phyloP scores from a whole-genome alignment of 371 early-diverging fungal species.

The Gilbertella persicaria region DNA sequence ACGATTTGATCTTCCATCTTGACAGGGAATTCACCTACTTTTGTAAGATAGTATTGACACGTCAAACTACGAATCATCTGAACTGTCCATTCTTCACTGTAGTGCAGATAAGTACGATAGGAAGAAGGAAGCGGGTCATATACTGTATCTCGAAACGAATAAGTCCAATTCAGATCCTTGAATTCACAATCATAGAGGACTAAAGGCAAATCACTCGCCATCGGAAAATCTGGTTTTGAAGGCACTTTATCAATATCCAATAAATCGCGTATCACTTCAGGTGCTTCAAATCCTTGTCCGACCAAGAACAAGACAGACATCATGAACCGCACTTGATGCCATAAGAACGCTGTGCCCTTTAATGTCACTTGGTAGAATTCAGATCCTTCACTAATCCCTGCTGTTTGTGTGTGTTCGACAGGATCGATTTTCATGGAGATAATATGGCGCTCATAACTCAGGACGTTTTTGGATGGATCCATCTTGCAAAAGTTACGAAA shows the following conservation, averaged over 20 bases:
- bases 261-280: constrained; percentile 41
- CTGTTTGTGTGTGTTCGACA: constrained; percentile 24
- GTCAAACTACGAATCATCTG: constrained; percentile 52
- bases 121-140: constrained; percentile 36
- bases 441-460: constrained; percentile 74
- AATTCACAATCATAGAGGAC: constrained; percentile 90
- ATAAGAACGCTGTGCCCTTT: constrained; percentile 88
- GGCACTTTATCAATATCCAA: constrained; percentile 36
- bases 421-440: constrained; percentile 67
- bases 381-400: constrained; percentile 18
- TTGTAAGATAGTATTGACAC: constrained; percentile 31
- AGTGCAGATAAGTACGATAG: constrained; percentile 43
- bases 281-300: constrained; percentile 59
- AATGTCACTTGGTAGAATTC: constrained; percentile 71
- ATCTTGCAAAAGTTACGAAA: constrained; percentile 95
- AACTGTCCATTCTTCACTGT: constrained; percentile 54
- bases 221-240: constrained; percentile 45
- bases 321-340: constrained; percentile 98
- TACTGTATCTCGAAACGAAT: constrained; percentile 20
- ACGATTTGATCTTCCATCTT: constrained; percentile 17
- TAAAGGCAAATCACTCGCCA: constrained; percentile 86
- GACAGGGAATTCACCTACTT: constrained; percentile 17
- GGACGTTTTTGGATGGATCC: constrained; percentile 81
- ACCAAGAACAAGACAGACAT: constrained; percentile 88
- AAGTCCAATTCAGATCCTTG: constrained; percentile 58